Evolutionary conservation across 2,329 filamentous ascomycete genomes (phyloP).

Genomic region (Periconia macrospinosa): DNA sequence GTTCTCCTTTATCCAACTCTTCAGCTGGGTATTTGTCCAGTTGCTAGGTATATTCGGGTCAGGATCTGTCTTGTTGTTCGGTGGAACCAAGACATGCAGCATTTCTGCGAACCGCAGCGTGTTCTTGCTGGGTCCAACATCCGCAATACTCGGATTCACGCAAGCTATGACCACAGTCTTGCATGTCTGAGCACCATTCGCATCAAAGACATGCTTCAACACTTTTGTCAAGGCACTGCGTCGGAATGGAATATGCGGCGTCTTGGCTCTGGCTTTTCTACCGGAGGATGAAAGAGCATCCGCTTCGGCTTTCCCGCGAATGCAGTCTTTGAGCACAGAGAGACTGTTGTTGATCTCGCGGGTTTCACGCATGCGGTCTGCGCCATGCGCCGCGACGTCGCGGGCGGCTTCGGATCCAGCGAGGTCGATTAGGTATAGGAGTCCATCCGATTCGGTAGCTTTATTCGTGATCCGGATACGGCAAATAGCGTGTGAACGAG

Average conservation of each 20-base stretch:
- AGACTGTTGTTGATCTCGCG: constrained; percentile 54
- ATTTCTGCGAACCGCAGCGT: constrained; percentile 55
- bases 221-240: constrained; percentile 53
- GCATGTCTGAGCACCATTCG: constrained; percentile 41
- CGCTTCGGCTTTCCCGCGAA: constrained; percentile 48
- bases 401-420: constrained; percentile 55
- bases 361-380: constrained; percentile 51
- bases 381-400: constrained; percentile 45
- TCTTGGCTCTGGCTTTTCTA: constrained; percentile 20
- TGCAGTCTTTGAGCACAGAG: constrained; percentile 57
- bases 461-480: constrained; percentile 49
- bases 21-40: constrained; percentile 46
- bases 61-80: constrained; percentile 19
- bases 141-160: constrained; percentile 51
- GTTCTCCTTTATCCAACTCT: constrained; percentile 46
- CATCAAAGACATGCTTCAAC: constrained; percentile 55
- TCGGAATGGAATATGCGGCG: constrained; percentile 50
- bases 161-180: constrained; percentile 53
- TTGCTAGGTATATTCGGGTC: constrained; percentile 36
- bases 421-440: constrained; percentile 53
- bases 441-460: constrained; percentile 41
- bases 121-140: constrained; percentile 52
- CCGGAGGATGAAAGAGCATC: constrained; percentile 21
- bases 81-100: constrained; percentile 46
- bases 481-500: constrained; percentile 54